Percentiles rank a stretch among this genome's conserved stretches.
These are phyloP conservation scores for Kluyveromyces sp. DNA, from an alignment of 1,139 yeast genomes.

Conservation along the genomic window DNA sequence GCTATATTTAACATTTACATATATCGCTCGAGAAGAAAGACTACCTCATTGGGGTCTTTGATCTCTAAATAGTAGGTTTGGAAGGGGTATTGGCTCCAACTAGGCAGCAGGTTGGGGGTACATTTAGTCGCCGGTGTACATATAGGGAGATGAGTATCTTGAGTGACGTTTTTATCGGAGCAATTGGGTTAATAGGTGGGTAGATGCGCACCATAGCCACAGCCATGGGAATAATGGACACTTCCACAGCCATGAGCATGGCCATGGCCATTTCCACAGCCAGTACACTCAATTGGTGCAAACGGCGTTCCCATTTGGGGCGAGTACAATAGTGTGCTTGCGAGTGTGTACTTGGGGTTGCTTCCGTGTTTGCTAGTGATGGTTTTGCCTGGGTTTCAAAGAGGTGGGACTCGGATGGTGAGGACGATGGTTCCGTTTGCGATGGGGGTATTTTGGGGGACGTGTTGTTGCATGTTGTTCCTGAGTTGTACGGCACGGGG, in stretches of 20 bases:
- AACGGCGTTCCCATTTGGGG: slow-evolving; percentile 12
- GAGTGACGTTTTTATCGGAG: too few relatives aligned
- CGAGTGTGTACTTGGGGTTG: slow-evolving; percentile 54
- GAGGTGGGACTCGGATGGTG: slow-evolving; percentile 35
- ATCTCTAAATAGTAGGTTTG: too few relatives aligned
- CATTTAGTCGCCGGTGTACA: too few relatives aligned
- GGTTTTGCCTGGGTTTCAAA: slow-evolving; percentile 37
- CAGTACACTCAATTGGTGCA: neutral
- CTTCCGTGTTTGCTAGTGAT: slow-evolving; percentile 52
- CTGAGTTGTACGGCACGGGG: slow-evolving; percentile 34
- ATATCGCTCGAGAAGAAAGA: too few relatives aligned
- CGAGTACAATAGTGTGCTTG: slow-evolving; percentile 47
- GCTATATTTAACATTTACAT: too few relatives aligned
- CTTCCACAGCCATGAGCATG: neutral
- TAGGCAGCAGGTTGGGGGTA: too few relatives aligned
- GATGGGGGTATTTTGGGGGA: slow-evolving; percentile 66
- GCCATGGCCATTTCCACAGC: neutral
- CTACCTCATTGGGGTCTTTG: too few relatives aligned
- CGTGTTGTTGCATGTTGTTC: slow-evolving; percentile 55
- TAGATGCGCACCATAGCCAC: neutral
- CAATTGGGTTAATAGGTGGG: neutral
- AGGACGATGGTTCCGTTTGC: slow-evolving; percentile 56
- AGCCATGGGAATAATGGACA: neutral
- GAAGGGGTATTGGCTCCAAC: too few relatives aligned
- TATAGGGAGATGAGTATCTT: too few relatives aligned